A percentile compares a stretch with the other conserved stretches of the same genome.
Conservation (phyloP, 208 protist genomes). For the Acanthamoeba divionensis region DNA sequence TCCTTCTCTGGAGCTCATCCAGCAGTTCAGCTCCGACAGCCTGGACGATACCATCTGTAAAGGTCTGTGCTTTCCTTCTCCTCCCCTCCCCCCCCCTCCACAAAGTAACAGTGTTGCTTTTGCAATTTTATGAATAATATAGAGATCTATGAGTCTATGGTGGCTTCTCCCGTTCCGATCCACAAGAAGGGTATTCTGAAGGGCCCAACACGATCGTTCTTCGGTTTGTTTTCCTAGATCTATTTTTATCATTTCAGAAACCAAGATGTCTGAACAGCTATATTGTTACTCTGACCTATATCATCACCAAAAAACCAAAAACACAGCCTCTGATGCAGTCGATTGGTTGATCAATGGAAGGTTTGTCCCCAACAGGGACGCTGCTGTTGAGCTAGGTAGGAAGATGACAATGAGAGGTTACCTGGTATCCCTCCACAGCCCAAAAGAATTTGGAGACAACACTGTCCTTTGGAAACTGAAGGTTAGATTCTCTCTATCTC, state of each 20-base stretch:
- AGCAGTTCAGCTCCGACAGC: background rate
- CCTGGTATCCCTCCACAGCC: background rate
- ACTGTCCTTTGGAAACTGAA: constrained; percentile 5
- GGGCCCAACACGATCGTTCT: background rate
- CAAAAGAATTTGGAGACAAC: constrained; percentile 10
- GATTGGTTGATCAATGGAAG: background rate
- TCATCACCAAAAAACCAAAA: background rate
- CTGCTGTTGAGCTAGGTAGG: background rate
- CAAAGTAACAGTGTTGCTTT: background rate
- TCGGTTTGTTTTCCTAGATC: background rate
- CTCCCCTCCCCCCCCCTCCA: background rate
- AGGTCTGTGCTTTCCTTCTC: background rate
- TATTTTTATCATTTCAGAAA: background rate
- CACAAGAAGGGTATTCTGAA: too few species aligned
- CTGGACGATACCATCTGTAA: constrained; percentile 31
- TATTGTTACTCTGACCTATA: background rate
- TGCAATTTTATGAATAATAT: background rate
- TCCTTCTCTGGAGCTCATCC: too few species aligned
- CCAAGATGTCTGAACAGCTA: background rate
- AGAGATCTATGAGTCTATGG: constrained; percentile 7
- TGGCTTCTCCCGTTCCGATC: background rate
- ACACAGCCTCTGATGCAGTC: constrained; percentile 7
- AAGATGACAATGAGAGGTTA: background rate
- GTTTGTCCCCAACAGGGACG: background rate
- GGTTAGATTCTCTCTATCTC: background rate